Percentiles rank a stretch among this genome's conserved stretches.
Evolutionary conservation across 768 basidiomycete genomes (phyloP).

Genomic region (Termitomyces titanicus): DNA sequence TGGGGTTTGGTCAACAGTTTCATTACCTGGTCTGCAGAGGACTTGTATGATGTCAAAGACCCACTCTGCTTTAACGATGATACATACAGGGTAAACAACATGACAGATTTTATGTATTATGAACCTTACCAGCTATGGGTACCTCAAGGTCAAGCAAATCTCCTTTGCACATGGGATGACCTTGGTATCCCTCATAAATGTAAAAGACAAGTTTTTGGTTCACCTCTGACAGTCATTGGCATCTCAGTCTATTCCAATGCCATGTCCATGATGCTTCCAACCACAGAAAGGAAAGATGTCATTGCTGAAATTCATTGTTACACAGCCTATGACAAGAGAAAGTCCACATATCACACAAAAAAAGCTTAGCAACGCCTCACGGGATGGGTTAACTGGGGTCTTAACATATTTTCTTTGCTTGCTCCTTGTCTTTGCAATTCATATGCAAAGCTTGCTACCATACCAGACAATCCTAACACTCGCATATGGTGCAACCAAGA

Average conservation of each 20-base stretch:
- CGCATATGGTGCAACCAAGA: not conserved
- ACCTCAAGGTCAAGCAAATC: not conserved
- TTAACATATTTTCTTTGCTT: too few species aligned
- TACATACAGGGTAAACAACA: constrained; percentile 20
- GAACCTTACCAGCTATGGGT: constrained; percentile 17
- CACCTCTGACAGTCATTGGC: constrained; percentile 31
- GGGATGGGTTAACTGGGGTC: not conserved
- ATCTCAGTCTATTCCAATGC: constrained; percentile 30
- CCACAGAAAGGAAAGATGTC: constrained; percentile 1
- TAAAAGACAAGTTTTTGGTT: constrained; percentile 34
- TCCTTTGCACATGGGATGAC: constrained; percentile 21
- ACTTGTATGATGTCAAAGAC: constrained; percentile 12
- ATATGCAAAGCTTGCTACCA: not conserved
- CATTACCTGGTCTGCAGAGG: constrained; percentile 31
- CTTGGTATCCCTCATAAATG: constrained; percentile 35
- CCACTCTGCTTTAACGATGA: constrained; percentile 29
- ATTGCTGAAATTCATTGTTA: constrained; percentile 3
- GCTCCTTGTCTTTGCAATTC: too few species aligned
- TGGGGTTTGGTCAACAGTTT: constrained; percentile 19
- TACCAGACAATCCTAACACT: not conserved
- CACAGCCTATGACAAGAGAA: not conserved
- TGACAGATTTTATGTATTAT: constrained; percentile 13
- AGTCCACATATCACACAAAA: not conserved
- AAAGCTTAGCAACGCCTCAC: not conserved
- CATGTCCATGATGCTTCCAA: constrained; percentile 22